Evolutionary conservation across 495 filamentous ascomycete genomes (phyloP).

Genomic region (Penicillium steckii): DNA sequence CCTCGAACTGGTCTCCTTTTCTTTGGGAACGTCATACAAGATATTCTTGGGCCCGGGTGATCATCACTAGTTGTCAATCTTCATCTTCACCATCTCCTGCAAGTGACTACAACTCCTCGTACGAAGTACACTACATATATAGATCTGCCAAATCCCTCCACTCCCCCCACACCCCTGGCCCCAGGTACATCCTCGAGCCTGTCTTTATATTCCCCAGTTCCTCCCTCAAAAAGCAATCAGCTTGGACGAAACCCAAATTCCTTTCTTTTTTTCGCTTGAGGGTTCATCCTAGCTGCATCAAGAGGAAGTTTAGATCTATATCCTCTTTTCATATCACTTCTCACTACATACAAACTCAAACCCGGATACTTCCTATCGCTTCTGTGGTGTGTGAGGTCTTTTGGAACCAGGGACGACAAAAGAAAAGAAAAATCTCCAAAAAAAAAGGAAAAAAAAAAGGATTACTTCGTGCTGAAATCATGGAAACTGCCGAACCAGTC

Average conservation of each 20-base stretch:
- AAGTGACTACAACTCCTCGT: background rate
- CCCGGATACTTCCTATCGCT: too few relatives aligned
- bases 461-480: slow-evolving; percentile 5
- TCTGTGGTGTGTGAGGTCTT: background rate
- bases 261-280: slow-evolving; percentile 1
- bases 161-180: too few relatives aligned
- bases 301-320: background rate
- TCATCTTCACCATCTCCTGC: slow-evolving; percentile 12
- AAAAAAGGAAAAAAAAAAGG: background rate
- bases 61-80: slow-evolving; percentile 24
- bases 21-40: slow-evolving; percentile 21
- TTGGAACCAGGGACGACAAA: background rate
- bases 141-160: too few relatives aligned
- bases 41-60: slow-evolving; percentile 17
- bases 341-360: too few relatives aligned
- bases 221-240: slow-evolving; percentile 12
- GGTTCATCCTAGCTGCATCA: background rate
- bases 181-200: slow-evolving; percentile 11
- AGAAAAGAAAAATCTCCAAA: background rate
- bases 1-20: slow-evolving; percentile 20
- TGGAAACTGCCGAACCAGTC: slow-evolving; percentile 46
- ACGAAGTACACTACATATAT: slow-evolving; percentile 13
- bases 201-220: slow-evolving; percentile 17
- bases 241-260: slow-evolving; percentile 19
- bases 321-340: too few relatives aligned